phyloP scores from a whole-genome alignment of 805 yeast species.

The Torulaspora maleeae region DNA sequence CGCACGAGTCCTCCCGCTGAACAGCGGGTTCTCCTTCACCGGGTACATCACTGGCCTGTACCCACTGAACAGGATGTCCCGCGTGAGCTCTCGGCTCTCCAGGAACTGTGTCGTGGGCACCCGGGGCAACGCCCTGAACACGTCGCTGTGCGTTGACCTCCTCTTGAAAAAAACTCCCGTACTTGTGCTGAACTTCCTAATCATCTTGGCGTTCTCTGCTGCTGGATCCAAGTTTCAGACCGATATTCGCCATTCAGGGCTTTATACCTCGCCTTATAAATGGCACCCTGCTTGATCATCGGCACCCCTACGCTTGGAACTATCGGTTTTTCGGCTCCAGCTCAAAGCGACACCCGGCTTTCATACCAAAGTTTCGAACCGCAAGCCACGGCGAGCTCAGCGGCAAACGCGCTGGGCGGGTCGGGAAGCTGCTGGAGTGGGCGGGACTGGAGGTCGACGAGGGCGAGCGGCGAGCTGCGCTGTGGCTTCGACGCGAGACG shows the following conservation, averaged over 20 bases:
- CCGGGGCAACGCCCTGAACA: constrained; percentile 28
- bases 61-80: constrained; percentile 34
- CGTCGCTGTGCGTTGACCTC: constrained; percentile 10
- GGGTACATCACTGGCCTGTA: constrained; percentile 34
- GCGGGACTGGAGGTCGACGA: too few species aligned
- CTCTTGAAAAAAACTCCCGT: constrained; percentile 7
- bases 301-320: constrained; percentile 9
- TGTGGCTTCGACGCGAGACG: too few species aligned
- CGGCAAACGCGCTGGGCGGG: too few species aligned
- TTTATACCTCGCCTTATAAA: not conserved
- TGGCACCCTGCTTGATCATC: constrained; percentile 2
- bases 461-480: too few species aligned
- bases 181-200: constrained; percentile 10
- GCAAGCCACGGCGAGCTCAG: too few species aligned
- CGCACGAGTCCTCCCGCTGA: constrained; percentile 17
- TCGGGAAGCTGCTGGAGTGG: too few species aligned
- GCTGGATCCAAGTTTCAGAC: not conserved
- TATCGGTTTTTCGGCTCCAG: constrained; percentile 5
- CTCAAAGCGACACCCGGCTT: not conserved
- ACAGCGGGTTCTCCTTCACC: constrained; percentile 32
- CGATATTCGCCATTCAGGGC: not conserved
- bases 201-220: not conserved
- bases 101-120: constrained; percentile 34
- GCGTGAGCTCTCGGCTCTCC: constrained; percentile 25
- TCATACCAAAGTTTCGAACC: not conserved